A percentile compares a stretch with the other conserved stretches of the same genome.
Conservation (phyloP, 1,284 basidiomycete genomes). For the Irpex rosettiformis region DNA sequence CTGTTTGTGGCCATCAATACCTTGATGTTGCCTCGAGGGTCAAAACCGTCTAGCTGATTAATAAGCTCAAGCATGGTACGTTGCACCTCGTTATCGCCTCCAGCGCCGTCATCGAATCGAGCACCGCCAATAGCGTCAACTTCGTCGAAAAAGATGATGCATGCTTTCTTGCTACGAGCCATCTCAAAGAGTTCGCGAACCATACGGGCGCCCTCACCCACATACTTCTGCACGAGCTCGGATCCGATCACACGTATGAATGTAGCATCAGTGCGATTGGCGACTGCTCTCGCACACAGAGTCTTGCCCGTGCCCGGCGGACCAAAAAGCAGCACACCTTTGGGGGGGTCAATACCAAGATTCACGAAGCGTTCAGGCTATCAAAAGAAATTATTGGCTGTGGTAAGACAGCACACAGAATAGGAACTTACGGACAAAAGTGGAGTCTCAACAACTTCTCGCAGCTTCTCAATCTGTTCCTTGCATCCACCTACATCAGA, state of each 20-base stretch:
- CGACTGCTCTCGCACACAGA: constrained; percentile 96
- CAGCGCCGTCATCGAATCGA: constrained; percentile 98
- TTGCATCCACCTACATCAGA: constrained; percentile 99
- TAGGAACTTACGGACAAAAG: constrained; percentile 73
- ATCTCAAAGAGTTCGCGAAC: constrained; percentile 99
- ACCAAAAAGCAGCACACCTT: constrained; percentile 94
- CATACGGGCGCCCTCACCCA: constrained; percentile 99
- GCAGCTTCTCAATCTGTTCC: constrained; percentile 98
- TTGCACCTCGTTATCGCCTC: constrained; percentile 99
- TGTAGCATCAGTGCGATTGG: constrained; percentile 98
- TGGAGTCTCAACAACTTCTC: constrained; percentile 99
- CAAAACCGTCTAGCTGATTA: constrained; percentile 98
- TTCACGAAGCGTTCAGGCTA: constrained; percentile 98
- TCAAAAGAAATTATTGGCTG: too few species aligned
- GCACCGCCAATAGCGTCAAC: constrained; percentile 97
- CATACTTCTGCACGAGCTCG: constrained; percentile 98
- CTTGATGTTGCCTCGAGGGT: constrained; percentile 98
- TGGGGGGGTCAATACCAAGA: constrained; percentile 98
- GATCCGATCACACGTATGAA: constrained; percentile 99
- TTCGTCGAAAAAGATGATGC: constrained; percentile 99
- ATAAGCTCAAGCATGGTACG: constrained; percentile 84
- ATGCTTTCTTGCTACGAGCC: constrained; percentile 98
- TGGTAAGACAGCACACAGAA: constrained; percentile 14
- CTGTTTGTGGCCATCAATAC: constrained; percentile 99
- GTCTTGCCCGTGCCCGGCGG: constrained; percentile 99